Conservation (phyloP, 169 alveolate genomes). For the Plasmodium fragile region DNA sequence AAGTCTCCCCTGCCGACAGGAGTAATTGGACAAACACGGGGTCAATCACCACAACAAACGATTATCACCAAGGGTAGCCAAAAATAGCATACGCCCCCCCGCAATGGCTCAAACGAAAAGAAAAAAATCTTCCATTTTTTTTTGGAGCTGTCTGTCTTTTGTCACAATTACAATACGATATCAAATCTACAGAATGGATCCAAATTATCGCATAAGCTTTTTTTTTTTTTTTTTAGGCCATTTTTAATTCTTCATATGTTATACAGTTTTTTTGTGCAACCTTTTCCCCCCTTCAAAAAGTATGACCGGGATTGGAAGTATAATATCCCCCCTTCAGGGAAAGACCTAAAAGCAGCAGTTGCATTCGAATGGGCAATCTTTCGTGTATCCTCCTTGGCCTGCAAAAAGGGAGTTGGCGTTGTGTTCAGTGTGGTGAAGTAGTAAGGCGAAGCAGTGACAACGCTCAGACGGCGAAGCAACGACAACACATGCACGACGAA, state of each 20-base stretch:
- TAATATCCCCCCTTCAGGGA: not conserved
- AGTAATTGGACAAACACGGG: not conserved
- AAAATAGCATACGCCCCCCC: not conserved
- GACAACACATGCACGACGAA: not conserved
- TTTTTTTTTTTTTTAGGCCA: not conserved
- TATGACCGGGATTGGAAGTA: not conserved
- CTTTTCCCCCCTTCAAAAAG: not conserved
- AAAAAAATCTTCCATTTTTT: not conserved
- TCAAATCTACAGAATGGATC: not conserved
- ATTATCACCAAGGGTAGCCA: not conserved
- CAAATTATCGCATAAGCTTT: not conserved
- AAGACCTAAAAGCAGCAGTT: conserved; percentile 81
- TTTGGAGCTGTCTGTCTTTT: not conserved
- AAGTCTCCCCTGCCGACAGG: not conserved
- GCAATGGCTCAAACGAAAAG: not conserved
- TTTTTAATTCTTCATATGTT: not conserved
- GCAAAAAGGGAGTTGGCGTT: not conserved
- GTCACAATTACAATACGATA: not conserved
- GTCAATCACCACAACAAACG: not conserved
- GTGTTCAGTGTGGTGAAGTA: not conserved
- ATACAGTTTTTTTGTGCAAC: not conserved
- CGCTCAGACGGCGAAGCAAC: too few species aligned
- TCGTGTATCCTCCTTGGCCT: conserved; percentile 87
- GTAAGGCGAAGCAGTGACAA: not conserved
- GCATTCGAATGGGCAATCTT: conserved; percentile 86